These are phyloP conservation scores for Curvularia hawaiiensis DNA, from an alignment of 2,329 filamentous ascomycete genomes.

Conservation along the genomic window DNA sequence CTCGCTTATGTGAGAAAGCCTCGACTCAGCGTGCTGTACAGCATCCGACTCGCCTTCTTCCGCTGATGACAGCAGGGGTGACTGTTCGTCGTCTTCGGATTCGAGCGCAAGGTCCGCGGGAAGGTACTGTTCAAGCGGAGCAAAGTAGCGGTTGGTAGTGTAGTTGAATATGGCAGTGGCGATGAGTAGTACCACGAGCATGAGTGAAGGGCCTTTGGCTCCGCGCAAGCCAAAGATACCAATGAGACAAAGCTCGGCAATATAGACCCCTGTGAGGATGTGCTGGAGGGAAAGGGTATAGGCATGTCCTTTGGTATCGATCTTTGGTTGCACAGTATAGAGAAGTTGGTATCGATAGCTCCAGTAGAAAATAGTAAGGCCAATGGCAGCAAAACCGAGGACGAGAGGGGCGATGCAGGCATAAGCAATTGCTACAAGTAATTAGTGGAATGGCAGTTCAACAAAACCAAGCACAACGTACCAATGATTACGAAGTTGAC, in stretches of 20 bases:
- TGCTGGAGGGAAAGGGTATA: conserved; percentile 90
- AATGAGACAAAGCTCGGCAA: conserved; percentile 81
- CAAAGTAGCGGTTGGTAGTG: conserved; percentile 42
- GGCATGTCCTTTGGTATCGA: conserved; percentile 86
- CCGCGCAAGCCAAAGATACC: conserved; percentile 69
- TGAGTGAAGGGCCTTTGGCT: conserved; percentile 42
- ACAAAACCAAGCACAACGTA: conserved; percentile 21
- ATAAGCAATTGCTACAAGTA: conserved; percentile 73
- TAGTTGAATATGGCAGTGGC: conserved; percentile 41
- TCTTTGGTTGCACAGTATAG: conserved; percentile 79
- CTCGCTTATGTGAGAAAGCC: conserved; percentile 35
- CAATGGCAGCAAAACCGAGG: conserved; percentile 78
- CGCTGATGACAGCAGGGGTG: conserved; percentile 37
- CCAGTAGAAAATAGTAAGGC: conserved; percentile 80
- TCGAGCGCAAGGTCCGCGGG: conserved; percentile 39
- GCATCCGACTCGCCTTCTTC: conserved; percentile 39
- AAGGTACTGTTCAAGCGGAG: conserved; percentile 43
- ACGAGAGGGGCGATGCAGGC: conserved; percentile 86
- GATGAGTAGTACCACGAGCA: conserved; percentile 40
- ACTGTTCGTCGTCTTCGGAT: conserved; percentile 33
- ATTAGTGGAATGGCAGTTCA: conserved; percentile 15
- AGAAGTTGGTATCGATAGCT: conserved; percentile 91
- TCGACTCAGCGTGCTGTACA: conserved; percentile 23
- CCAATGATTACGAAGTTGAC: conserved; percentile 50
- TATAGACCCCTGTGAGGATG: conserved; percentile 80